phyloP scores from a whole-genome alignment of 257 asterid species.

The Solanum rostratum region DNA sequence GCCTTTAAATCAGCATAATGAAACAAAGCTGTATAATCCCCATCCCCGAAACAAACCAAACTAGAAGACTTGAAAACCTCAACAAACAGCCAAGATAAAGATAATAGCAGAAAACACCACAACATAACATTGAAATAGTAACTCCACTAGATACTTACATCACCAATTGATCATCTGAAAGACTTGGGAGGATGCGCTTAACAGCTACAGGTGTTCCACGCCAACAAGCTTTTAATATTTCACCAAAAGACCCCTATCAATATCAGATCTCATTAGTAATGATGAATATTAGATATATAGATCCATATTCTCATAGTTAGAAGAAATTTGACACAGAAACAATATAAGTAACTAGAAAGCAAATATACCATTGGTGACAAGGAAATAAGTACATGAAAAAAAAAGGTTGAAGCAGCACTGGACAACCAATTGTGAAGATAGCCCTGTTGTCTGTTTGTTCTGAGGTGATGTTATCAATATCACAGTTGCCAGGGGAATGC shows the following conservation, averaged over 20 bases:
- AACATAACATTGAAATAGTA: neutral
- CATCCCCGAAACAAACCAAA: neutral
- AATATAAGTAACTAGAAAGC: neutral
- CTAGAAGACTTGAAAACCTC: neutral
- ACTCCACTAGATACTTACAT: constrained; percentile 40
- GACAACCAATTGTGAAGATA: neutral
- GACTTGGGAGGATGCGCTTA: constrained; percentile 95
- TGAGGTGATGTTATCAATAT: neutral
- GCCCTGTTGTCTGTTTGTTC: neutral
- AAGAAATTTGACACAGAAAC: neutral
- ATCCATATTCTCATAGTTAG: neutral
- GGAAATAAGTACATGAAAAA: neutral
- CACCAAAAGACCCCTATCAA: constrained; percentile 94
- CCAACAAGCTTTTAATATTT: constrained; percentile 89
- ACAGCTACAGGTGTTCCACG: constrained; percentile 97
- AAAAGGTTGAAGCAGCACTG: neutral
- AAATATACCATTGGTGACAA: neutral
- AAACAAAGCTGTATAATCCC: neutral
- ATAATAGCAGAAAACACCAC: neutral
- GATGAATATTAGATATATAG: neutral
- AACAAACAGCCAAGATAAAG: neutral
- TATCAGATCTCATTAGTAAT: constrained; percentile 8
- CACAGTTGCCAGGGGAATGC: neutral
- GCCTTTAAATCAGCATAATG: neutral
- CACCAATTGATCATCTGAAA: constrained; percentile 90